Evolutionary conservation across 345 rosid species (phyloP).

Genomic region (Syzygium grande): DNA sequence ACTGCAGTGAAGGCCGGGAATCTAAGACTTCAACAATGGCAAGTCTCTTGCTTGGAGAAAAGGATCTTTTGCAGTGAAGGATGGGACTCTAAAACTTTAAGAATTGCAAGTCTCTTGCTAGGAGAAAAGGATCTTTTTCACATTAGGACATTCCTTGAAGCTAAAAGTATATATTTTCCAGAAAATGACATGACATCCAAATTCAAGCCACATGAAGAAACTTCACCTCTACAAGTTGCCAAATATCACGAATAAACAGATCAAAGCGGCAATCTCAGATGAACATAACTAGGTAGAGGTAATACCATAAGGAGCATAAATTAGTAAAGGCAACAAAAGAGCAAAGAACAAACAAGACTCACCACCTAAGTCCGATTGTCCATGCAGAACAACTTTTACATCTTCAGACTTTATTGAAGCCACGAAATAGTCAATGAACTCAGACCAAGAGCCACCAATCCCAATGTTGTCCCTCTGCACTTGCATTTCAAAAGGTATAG

Average conservation of each 20-base stretch:
- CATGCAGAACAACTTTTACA: slow-evolving; percentile 62
- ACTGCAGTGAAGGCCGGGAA: background rate
- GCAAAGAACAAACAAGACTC: background rate
- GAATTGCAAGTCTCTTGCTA: background rate
- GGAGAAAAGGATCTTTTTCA: background rate
- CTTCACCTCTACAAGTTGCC: background rate
- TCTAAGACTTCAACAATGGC: background rate
- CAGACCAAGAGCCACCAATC: slow-evolving; percentile 81
- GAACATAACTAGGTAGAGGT: background rate
- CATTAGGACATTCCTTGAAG: background rate
- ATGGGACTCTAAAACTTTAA: background rate
- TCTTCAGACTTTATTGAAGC: slow-evolving; percentile 64
- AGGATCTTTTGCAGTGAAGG: background rate
- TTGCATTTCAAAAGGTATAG: background rate
- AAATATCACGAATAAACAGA: background rate
- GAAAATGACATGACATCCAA: background rate
- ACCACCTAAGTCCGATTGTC: slow-evolving; percentile 31
- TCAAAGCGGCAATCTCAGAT: background rate
- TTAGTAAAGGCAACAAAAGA: background rate
- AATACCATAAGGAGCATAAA: background rate
- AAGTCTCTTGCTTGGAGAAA: background rate
- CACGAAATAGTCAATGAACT: slow-evolving; percentile 58
- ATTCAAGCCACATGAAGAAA: background rate
- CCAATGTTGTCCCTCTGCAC: slow-evolving; percentile 80
- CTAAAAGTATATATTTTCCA: background rate